phyloP scores from a whole-genome alignment of 306 rosid species.

The Pyrus bretschneideri region DNA sequence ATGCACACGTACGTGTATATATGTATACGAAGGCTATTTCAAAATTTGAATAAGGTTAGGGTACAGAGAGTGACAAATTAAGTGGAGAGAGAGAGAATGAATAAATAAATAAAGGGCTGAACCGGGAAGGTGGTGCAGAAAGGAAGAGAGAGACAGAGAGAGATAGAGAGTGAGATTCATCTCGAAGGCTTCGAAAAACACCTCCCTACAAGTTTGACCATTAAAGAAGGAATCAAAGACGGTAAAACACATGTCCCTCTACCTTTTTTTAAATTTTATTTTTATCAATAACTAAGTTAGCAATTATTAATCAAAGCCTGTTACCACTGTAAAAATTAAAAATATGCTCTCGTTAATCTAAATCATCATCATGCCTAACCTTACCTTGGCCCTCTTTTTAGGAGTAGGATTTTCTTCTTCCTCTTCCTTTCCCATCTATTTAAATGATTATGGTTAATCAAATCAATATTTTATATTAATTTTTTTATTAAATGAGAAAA shows the following conservation, averaged over 20 bases:
- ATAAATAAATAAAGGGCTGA: background rate
- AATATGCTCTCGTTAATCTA: slow-evolving; percentile 37
- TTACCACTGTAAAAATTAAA: slow-evolving; percentile 29
- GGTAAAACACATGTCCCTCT: slow-evolving; percentile 64
- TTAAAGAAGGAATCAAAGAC: slow-evolving; percentile 66
- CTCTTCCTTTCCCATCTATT: too few relatives aligned
- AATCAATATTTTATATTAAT: too few relatives aligned
- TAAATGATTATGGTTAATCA: too few relatives aligned
- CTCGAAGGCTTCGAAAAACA: slow-evolving; percentile 61
- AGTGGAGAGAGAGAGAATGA: background rate
- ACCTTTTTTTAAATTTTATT: background rate
- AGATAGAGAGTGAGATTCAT: slow-evolving; percentile 26
- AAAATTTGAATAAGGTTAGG: background rate
- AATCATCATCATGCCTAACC: slow-evolving; percentile 25
- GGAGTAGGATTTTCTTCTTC: too few relatives aligned
- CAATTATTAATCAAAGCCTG: slow-evolving; percentile 34
- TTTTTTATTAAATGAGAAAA: too few relatives aligned
- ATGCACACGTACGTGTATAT: background rate
- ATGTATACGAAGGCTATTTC: background rate
- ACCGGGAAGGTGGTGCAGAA: slow-evolving; percentile 19
- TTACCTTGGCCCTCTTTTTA: slow-evolving; percentile 15
- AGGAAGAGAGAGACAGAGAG: slow-evolving; percentile 24
- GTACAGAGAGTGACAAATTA: background rate
- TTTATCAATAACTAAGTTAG: background rate
- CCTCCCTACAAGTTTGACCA: slow-evolving; percentile 62